A percentile compares a stretch with the other conserved stretches of the same genome.
Conservation (phyloP, 768 basidiomycete species). For the Antrodiella citrinella region DNA sequence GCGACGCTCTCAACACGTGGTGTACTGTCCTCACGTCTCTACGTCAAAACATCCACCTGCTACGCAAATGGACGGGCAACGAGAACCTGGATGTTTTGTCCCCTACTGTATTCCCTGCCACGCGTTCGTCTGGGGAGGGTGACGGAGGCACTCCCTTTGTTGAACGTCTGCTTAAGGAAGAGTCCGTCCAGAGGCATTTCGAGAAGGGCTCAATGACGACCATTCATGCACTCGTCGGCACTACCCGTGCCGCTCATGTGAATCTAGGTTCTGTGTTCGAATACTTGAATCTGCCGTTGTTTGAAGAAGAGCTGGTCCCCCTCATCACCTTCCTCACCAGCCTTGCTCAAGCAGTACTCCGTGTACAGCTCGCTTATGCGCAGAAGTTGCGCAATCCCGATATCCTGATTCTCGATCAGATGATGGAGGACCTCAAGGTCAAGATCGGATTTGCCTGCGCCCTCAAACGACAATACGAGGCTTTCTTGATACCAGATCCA, state of each 20-base stretch:
- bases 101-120: constrained; percentile 27
- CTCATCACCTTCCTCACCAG: constrained; percentile 96
- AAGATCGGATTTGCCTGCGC: constrained; percentile 88
- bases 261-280: constrained; percentile 69
- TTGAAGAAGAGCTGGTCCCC: constrained; percentile 81
- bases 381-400: constrained; percentile 84
- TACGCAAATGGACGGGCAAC: constrained; percentile 92
- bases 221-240: constrained; percentile 76
- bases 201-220: constrained; percentile 84
- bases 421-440: constrained; percentile 87
- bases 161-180: constrained; percentile 91
- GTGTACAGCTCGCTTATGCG: constrained; percentile 83
- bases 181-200: constrained; percentile 91
- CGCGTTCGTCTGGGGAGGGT: constrained; percentile 32
- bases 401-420: constrained; percentile 86
- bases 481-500: constrained; percentile 81
- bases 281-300: constrained; percentile 86
- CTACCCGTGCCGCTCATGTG: constrained; percentile 82
- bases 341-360: constrained; percentile 86
- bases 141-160: constrained; percentile 81
- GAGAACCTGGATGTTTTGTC: constrained; percentile 81
- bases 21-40: constrained; percentile 77
- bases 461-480: constrained; percentile 91
- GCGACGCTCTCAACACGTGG: constrained; percentile 90
- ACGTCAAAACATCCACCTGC: constrained; percentile 68